phyloP scores from a whole-genome alignment of 441 rosid genomes.

The Cnidoscolus chayamansa region DNA sequence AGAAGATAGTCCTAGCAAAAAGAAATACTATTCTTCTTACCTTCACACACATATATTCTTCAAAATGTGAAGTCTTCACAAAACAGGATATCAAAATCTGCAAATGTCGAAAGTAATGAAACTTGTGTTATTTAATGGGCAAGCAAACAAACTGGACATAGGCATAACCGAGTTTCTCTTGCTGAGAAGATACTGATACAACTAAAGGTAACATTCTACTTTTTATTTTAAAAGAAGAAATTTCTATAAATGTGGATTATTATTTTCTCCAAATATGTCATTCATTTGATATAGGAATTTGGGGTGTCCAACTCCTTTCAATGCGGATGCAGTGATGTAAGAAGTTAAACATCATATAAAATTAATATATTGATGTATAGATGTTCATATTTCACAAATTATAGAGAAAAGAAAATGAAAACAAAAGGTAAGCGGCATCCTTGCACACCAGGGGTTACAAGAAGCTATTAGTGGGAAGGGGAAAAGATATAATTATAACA shows the following conservation, averaged over 20 bases:
- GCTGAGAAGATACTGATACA: not conserved
- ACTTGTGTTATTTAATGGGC: too few relatives aligned
- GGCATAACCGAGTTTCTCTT: not conserved
- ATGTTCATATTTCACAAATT: not conserved
- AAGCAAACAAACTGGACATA: not conserved
- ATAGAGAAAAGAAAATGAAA: too few relatives aligned
- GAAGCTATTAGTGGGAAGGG: not conserved
- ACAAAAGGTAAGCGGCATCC: too few relatives aligned
- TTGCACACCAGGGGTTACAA: not conserved
- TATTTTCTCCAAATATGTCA: not conserved
- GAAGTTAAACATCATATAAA: not conserved
- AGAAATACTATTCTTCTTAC: constrained; percentile 31
- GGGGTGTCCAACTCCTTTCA: not conserved
- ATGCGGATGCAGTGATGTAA: too few relatives aligned
- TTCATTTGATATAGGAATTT: not conserved
- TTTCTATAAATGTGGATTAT: not conserved
- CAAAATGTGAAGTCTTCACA: constrained; percentile 86
- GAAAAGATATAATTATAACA: not conserved
- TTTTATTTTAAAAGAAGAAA: not conserved
- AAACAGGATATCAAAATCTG: constrained; percentile 81
- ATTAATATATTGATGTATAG: not conserved
- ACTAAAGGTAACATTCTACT: too few relatives aligned
- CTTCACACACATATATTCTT: constrained; percentile 89
- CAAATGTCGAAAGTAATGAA: not conserved
- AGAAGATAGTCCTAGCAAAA: not conserved